Evolutionary conservation across 805 yeast species (phyloP).

Genomic region (Wickerhamomyces xylosicus): DNA sequence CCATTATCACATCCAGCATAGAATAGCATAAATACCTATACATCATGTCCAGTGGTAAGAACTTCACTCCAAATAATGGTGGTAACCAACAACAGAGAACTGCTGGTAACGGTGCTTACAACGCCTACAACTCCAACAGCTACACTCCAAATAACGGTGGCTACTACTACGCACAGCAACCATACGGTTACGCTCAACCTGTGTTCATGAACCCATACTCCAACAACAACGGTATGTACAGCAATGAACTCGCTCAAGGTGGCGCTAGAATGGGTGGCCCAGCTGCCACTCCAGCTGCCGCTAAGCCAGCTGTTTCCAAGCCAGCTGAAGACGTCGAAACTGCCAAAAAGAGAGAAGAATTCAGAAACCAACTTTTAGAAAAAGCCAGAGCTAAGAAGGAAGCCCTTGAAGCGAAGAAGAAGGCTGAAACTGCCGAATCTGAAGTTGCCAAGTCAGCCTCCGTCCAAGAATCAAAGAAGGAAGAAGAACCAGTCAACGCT

Average conservation of each 20-base stretch:
- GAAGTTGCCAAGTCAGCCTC: constrained; percentile 1
- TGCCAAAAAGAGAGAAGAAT: constrained; percentile 5
- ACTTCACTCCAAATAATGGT: not conserved
- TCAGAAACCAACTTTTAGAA: constrained; percentile 9
- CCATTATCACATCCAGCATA: not conserved
- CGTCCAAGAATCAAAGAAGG: constrained; percentile 7
- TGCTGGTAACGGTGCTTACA: constrained; percentile 1
- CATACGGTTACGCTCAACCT: constrained; percentile 1
- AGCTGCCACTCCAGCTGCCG: not conserved
- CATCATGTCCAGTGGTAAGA: not conserved
- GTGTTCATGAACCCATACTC: constrained; percentile 1
- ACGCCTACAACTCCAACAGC: constrained; percentile 1
- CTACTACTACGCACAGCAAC: not conserved
- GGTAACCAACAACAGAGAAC: constrained; percentile 2
- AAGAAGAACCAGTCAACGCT: constrained; percentile 4
- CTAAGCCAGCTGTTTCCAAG: constrained; percentile 4
- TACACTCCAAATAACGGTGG: not conserved
- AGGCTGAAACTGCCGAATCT: constrained; percentile 1
- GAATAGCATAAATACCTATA: not conserved
- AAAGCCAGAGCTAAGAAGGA: constrained; percentile 11
- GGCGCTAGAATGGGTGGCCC: not conserved
- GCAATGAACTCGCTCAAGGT: not conserved
- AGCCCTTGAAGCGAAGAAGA: constrained; percentile 2
- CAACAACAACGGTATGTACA: constrained; percentile 4
- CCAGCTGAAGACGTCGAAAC: constrained; percentile 6